These are phyloP conservation scores for Wickerhamomyces sp. DNA, from an alignment of 1,139 yeast genomes.

Conservation along the genomic window DNA sequence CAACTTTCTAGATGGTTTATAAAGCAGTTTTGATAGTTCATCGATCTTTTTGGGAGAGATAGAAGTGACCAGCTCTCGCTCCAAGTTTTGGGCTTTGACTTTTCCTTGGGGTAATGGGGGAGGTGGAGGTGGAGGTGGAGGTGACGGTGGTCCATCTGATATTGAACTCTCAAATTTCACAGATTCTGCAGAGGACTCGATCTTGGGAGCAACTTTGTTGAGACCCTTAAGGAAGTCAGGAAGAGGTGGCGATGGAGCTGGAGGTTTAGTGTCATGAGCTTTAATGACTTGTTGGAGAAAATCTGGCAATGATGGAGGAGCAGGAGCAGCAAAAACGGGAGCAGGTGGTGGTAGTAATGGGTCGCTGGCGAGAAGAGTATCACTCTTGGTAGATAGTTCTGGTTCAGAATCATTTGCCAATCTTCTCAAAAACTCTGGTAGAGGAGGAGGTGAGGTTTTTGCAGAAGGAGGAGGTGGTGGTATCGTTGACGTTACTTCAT, in stretches of 20 bases:
- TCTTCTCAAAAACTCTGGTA: slow-evolving; percentile 17
- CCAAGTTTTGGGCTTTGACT: not conserved
- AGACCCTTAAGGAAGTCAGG: not conserved
- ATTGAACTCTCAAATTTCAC: not conserved
- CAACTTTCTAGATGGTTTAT: slow-evolving; percentile 58
- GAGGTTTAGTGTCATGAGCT: not conserved
- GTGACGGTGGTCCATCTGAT: slow-evolving; percentile 7
- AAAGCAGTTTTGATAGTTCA: slow-evolving; percentile 15
- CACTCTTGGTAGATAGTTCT: not conserved
- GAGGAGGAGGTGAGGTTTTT: slow-evolving; percentile 25
- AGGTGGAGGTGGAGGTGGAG: slow-evolving; percentile 29
- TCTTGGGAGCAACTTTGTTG: not conserved
- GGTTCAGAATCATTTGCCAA: not conserved
- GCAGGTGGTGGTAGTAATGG: too few species aligned
- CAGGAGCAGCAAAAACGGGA: not conserved
- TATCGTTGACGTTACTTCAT: not conserved
- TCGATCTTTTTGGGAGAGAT: slow-evolving; percentile 8
- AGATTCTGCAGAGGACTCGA: not conserved
- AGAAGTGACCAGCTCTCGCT: not conserved
- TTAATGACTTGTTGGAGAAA: slow-evolving; percentile 2
- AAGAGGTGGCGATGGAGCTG: not conserved
- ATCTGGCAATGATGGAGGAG: slow-evolving; percentile 23
- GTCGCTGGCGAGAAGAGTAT: not conserved
- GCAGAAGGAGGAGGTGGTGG: slow-evolving; percentile 26
- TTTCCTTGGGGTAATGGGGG: slow-evolving; percentile 12